Evolutionary conservation across 2,329 filamentous ascomycete genomes (phyloP).

Genomic region (Neofusicoccum cordaticola): DNA sequence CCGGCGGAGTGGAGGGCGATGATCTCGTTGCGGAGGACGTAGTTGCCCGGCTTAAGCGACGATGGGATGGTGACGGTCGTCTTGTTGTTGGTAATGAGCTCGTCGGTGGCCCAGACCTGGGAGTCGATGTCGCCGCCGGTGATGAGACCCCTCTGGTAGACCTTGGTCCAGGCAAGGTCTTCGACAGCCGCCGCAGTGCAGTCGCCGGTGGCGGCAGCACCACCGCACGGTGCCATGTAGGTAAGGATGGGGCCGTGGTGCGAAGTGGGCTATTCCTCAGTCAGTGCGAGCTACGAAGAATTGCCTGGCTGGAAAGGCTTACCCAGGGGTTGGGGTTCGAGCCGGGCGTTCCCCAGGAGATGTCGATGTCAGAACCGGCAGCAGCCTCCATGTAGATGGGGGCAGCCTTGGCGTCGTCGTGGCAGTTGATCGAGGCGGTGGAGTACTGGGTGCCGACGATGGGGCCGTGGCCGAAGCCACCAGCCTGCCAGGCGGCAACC

Average conservation of each 20-base stretch:
- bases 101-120: conserved; percentile 33
- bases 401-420: conserved; percentile 15
- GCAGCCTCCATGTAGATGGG: conserved; percentile 11
- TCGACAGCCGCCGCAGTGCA: conserved; percentile 31
- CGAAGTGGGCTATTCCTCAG: not conserved
- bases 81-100: conserved; percentile 22
- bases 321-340: not conserved
- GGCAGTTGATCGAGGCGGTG: conserved; percentile 6
- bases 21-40: conserved; percentile 36
- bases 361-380: conserved; percentile 8
- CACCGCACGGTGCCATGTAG: conserved; percentile 29
- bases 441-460: conserved; percentile 2
- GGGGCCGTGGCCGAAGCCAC: conserved; percentile 14
- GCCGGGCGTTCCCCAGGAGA: conserved; percentile 9
- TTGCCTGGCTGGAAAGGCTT: not conserved
- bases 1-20: conserved; percentile 34
- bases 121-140: conserved; percentile 34
- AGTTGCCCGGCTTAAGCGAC: conserved; percentile 33
- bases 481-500: conserved; percentile 13
- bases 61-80: conserved; percentile 33
- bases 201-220: conserved; percentile 26
- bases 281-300: not conserved
- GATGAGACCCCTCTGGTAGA: conserved; percentile 29
- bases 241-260: conserved; percentile 15
- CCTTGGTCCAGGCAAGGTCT: conserved; percentile 34